These are phyloP conservation scores for Castanea crenata DNA, from an alignment of 306 rosid species.

Conservation along the genomic window DNA sequence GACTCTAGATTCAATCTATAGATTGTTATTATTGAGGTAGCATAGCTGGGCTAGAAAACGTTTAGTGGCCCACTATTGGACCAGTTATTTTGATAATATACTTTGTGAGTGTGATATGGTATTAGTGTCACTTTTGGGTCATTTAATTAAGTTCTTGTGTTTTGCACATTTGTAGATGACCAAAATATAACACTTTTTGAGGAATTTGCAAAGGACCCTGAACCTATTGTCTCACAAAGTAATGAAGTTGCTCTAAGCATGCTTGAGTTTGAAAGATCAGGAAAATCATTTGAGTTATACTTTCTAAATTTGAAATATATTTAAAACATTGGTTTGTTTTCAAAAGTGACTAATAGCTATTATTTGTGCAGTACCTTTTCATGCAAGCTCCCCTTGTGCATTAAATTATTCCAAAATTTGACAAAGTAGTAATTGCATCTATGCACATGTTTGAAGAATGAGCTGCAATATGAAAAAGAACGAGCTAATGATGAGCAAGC, in stretches of 20 bases:
- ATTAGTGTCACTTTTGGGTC: conserved; percentile 9
- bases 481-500: neutral
- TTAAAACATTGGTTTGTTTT: neutral
- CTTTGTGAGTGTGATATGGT: neutral
- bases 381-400: conserved; percentile 68
- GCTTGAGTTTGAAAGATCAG: conserved; percentile 82
- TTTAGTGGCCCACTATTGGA: conserved; percentile 3
- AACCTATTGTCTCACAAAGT: conserved; percentile 91
- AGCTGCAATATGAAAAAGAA: neutral
- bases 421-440: neutral
- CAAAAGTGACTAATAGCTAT: conserved; percentile 20
- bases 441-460: conserved; percentile 13
- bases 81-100: neutral
- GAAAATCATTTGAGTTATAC: conserved; percentile 86
- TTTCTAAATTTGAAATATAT: neutral
- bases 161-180: conserved; percentile 47
- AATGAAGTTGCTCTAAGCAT: conserved; percentile 95
- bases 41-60: neutral
- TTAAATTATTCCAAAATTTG: conserved; percentile 14
- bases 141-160: conserved; percentile 21
- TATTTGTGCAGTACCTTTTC: conserved; percentile 71
- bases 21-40: neutral
- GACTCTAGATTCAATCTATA: neutral
- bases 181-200: conserved; percentile 79
- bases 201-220: conserved; percentile 72